These are phyloP conservation scores for Isoetes taiwanensis DNA, from an alignment of 75 land plant species.

Conservation along the genomic window DNA sequence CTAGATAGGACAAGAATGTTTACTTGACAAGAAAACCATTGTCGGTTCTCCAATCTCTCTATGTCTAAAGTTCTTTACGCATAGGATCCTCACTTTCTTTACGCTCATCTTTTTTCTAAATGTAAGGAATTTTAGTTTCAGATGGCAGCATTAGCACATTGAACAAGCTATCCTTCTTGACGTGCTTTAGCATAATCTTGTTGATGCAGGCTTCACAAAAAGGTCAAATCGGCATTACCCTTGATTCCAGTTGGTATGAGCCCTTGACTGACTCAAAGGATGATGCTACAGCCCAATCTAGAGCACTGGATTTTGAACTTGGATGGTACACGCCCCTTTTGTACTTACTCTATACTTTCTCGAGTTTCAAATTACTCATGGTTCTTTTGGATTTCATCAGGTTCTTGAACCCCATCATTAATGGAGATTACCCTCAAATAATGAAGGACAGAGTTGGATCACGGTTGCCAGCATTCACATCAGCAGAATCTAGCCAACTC, in stretches of 20 bases:
- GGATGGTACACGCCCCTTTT: neutral
- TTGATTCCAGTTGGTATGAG: neutral
- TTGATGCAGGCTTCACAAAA: neutral
- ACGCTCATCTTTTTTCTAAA: too few relatives aligned
- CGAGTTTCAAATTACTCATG: too few relatives aligned
- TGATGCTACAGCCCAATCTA: neutral
- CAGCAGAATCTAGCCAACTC: neutral
- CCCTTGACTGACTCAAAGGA: neutral
- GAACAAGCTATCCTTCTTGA: too few relatives aligned
- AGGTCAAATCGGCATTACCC: neutral
- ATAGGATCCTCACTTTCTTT: too few relatives aligned
- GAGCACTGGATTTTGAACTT: neutral
- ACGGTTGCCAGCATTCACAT: neutral
- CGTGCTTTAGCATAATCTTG: too few relatives aligned
- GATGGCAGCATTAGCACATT: too few relatives aligned
- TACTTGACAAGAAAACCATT: too few relatives aligned
- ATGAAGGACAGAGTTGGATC: neutral
- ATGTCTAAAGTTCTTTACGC: too few relatives aligned
- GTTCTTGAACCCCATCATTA: neutral
- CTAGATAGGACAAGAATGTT: too few relatives aligned
- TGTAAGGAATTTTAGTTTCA: too few relatives aligned
- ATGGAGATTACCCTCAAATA: neutral
- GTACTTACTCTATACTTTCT: neutral
- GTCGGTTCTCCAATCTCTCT: too few relatives aligned
- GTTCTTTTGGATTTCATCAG: neutral